Evolutionary conservation across 1,139 yeast genomes (phyloP).

Genomic region (Candida sp.): DNA sequence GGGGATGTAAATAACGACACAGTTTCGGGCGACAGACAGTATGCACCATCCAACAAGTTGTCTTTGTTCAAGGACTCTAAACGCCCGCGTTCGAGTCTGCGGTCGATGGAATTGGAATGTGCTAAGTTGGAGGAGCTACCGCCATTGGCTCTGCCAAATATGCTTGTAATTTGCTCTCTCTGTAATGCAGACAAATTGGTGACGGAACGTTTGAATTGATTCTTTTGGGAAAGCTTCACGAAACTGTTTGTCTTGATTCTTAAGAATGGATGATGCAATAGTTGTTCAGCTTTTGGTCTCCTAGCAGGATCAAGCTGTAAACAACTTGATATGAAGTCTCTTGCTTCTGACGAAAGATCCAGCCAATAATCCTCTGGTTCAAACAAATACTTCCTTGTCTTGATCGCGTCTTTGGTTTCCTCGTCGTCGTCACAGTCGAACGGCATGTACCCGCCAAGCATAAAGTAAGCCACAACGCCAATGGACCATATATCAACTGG

Average conservation of each 20-base stretch:
- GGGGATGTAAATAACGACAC: slow-evolving; percentile 35
- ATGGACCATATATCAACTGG: slow-evolving; percentile 80
- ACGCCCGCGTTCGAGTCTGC: slow-evolving; percentile 6
- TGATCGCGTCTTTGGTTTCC: slow-evolving; percentile 70
- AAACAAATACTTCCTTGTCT: slow-evolving; percentile 57
- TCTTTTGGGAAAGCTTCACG: neutral
- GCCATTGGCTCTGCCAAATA: neutral
- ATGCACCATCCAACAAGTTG: slow-evolving; percentile 29
- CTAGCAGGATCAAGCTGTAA: slow-evolving; percentile 48
- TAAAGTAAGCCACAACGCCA: slow-evolving; percentile 73
- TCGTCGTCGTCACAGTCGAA: slow-evolving; percentile 77
- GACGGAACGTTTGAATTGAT: neutral
- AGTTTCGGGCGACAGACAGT: slow-evolving; percentile 32
- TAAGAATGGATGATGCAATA: slow-evolving; percentile 53
- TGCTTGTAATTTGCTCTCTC: slow-evolving; percentile 8
- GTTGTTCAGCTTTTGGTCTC: slow-evolving; percentile 53
- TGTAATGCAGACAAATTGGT: slow-evolving; percentile 7
- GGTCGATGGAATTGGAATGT: slow-evolving; percentile 2
- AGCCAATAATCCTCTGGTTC: slow-evolving; percentile 67
- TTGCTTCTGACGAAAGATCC: slow-evolving; percentile 56
- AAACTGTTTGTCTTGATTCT: neutral
- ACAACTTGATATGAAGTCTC: slow-evolving; percentile 62
- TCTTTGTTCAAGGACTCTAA: slow-evolving; percentile 15
- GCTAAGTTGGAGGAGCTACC: neutral
- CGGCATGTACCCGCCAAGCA: slow-evolving; percentile 79